Conservation (phyloP, 208 protist genomes). For the Trypanosoma mega region DNA sequence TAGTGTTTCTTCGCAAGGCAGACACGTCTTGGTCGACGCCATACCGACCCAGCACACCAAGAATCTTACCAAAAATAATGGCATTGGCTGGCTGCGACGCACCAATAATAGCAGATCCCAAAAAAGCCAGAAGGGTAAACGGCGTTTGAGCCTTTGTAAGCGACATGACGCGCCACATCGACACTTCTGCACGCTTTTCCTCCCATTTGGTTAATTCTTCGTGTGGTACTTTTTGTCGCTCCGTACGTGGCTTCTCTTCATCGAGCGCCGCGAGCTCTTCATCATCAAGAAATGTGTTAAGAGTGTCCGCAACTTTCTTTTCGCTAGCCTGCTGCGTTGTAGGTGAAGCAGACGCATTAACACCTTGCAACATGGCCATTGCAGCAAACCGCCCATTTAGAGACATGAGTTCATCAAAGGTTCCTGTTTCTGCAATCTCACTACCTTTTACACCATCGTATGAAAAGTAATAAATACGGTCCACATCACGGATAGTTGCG, state of each 20-base stretch:
- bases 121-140: constrained; percentile 42
- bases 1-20: constrained; percentile 34
- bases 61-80: constrained; percentile 51
- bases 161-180: constrained; percentile 39
- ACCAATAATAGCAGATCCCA: constrained; percentile 51
- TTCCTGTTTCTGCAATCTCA: constrained; percentile 54
- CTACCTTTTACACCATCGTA: constrained; percentile 59
- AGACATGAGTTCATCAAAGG: constrained; percentile 56
- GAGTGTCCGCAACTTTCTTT: not conserved
- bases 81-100: constrained; percentile 32
- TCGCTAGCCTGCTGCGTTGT: constrained; percentile 13
- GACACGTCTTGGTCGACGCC: constrained; percentile 25
- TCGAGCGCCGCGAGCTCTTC: constrained; percentile 46
- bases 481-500: constrained; percentile 83
- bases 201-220: constrained; percentile 64
- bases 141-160: constrained; percentile 37
- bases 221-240: constrained; percentile 54
- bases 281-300: constrained; percentile 42
- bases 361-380: constrained; percentile 67
- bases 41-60: constrained; percentile 41
- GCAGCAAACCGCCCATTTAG: constrained; percentile 53
- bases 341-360: constrained; percentile 2
- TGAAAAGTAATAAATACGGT: constrained; percentile 83
- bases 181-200: constrained; percentile 36
- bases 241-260: constrained; percentile 43